phyloP scores from a whole-genome alignment of 495 filamentous ascomycete genomes.

The Clohesyomyces aquaticus region DNA sequence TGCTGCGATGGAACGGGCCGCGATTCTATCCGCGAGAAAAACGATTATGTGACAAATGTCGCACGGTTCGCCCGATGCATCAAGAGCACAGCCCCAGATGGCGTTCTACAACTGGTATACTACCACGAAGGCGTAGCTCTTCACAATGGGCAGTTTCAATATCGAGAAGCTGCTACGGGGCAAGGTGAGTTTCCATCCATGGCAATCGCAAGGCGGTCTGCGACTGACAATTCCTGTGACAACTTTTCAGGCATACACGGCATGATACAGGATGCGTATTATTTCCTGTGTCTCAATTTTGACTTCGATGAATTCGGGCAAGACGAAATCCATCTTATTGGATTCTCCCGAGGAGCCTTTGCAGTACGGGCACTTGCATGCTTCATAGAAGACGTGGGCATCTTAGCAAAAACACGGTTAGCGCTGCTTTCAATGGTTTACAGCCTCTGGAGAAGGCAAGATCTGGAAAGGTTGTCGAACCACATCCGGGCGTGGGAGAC shows the following conservation, averaged over 20 bases:
- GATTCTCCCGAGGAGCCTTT: slow-evolving; percentile 3
- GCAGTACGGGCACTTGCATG: slow-evolving; percentile 1
- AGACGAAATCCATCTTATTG: slow-evolving; percentile 3
- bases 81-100: background rate
- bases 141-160: background rate
- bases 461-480: background rate
- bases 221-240: background rate
- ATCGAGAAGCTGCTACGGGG: background rate
- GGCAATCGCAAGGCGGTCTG: background rate
- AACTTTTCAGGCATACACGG: background rate
- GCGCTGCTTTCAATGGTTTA: slow-evolving; percentile 4
- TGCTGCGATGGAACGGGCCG: slow-evolving; percentile 2
- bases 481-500: slow-evolving; percentile 1
- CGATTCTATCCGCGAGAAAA: background rate
- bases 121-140: slow-evolving; percentile 2
- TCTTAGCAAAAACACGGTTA: background rate
- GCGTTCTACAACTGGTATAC: slow-evolving; percentile 2
- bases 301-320: background rate
- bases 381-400: slow-evolving; percentile 5
- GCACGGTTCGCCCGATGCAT: background rate
- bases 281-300: slow-evolving; percentile 4
- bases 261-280: slow-evolving; percentile 2
- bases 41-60: slow-evolving; percentile 4
- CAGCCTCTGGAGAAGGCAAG: background rate
- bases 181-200: background rate